Base-by-base conservation (phyloP, 495 filamentous ascomycete genomes). In the Penicilliopsis zonata region DNA sequence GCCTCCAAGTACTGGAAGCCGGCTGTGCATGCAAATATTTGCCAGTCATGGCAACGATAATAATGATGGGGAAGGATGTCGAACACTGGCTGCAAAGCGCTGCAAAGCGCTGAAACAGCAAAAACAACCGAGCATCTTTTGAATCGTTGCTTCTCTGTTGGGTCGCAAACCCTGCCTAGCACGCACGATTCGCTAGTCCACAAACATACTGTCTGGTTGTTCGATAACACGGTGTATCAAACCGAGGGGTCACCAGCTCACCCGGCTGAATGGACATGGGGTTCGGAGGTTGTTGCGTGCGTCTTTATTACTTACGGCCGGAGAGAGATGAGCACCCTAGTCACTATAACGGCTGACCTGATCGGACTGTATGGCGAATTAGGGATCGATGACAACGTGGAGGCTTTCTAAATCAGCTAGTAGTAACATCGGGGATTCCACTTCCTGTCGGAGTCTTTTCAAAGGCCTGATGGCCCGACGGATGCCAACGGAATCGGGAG, bases 221-320 rank as follows among this genome's bases (percentile, higher is more conserved):
- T 95, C 23, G 86, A 95, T 60, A 95, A 90, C 44, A 85, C 83
- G 5, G 88, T 86, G 4, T 93, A 78, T 49, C 73, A 73, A 29
- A 44, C 50, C 13, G 41, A 49, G 5, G 38, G 49, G 2, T 38
- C 53, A 13, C 32, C 36, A 2, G 30, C 46, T 15, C 19, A 46
- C 36, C 12, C 46, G 40, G 13, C 61, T 42, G 13, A 51, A 47
- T 29, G 52, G 41, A 38, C 52, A 33, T 94, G 84, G 85, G 63
- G 81, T 36, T 80, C 78, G 4, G 83, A 94, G 40, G 81, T 84
- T 34, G 74, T 93, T 1, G 71, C 78, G 1, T 82, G 80, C 22
- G 82, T 80, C 35, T 94, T 95, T 45, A 70, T 74, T 27, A 70
- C 71, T 36, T 57, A 81, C 32, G 72, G 72, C 8, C 78, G 81